Conservation (phyloP, 1,139 yeast species). For the Yamadazyma atmosphaerica region DNA sequence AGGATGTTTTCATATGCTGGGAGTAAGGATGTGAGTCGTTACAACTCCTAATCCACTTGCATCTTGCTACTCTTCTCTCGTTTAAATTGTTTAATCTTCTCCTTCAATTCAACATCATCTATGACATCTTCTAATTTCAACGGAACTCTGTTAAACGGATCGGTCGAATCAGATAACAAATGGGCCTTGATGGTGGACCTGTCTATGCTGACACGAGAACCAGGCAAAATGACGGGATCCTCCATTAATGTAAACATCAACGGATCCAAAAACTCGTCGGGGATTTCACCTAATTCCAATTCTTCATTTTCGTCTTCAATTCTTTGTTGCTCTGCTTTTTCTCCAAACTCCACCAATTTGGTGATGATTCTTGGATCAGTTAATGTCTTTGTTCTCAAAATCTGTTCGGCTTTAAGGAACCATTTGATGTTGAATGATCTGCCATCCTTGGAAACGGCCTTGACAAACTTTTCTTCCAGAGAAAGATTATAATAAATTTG, state of each 20-base stretch:
- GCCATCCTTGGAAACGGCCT: slow-evolving; percentile 86
- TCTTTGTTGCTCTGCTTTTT: slow-evolving; percentile 61
- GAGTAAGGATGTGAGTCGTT: neutral
- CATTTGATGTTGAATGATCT: slow-evolving; percentile 73
- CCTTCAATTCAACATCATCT: slow-evolving; percentile 69
- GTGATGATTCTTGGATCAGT: slow-evolving; percentile 55
- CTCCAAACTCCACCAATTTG: slow-evolving; percentile 56
- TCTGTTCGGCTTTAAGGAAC: slow-evolving; percentile 69
- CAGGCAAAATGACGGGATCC: slow-evolving; percentile 91
- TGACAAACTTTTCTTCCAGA: slow-evolving; percentile 60
- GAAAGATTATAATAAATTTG: slow-evolving; percentile 76
- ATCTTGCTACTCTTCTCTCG: slow-evolving; percentile 29
- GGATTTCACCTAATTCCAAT: slow-evolving; percentile 85
- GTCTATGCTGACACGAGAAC: slow-evolving; percentile 82
- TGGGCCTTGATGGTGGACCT: slow-evolving; percentile 92
- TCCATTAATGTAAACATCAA: slow-evolving; percentile 94
- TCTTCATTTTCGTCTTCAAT: slow-evolving; percentile 77
- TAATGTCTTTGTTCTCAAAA: slow-evolving; percentile 57
- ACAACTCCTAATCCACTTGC: slow-evolving; percentile 6
- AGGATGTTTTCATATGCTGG: no score
- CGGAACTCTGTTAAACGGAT: slow-evolving; percentile 95
- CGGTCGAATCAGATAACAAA: slow-evolving; percentile 89
- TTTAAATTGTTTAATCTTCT: slow-evolving; percentile 61
- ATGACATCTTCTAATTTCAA: slow-evolving; percentile 83
- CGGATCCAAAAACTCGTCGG: slow-evolving; percentile 96